Evolutionary conservation across 192 early-diverging fungal genomes (phyloP).

Genomic region (Rhizophagus prolifer): DNA sequence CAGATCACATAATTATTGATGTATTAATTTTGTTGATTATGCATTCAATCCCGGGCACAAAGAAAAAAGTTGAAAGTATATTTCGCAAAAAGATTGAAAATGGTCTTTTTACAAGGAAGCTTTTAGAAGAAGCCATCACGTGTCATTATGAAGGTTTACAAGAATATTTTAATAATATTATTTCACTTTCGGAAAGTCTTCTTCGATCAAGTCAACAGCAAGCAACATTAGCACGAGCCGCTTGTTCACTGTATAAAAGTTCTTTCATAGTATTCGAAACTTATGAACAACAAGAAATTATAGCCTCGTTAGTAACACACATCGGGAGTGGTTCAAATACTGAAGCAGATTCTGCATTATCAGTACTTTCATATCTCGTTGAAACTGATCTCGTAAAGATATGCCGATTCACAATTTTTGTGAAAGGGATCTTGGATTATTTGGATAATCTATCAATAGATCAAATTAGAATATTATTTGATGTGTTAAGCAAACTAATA

Average conservation of each 20-base stretch:
- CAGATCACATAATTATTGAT: constrained; percentile 50
- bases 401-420: constrained; percentile 62
- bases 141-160: constrained; percentile 46
- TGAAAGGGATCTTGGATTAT: constrained; percentile 74
- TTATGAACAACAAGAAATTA: constrained; percentile 76
- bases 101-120: constrained; percentile 41
- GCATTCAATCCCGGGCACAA: constrained; percentile 49
- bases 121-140: constrained; percentile 49
- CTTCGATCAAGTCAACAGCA: constrained; percentile 54
- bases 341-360: constrained; percentile 65
- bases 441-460: constrained; percentile 64
- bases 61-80: constrained; percentile 53
- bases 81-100: constrained; percentile 51
- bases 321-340: constrained; percentile 66
- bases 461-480: constrained; percentile 66
- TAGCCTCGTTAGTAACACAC: constrained; percentile 74
- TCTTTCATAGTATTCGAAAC: constrained; percentile 59
- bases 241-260: constrained; percentile 49
- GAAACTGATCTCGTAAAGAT: constrained; percentile 47
- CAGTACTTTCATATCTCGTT: constrained; percentile 55
- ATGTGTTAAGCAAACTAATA: constrained; percentile 63
- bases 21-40: constrained; percentile 52
- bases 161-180: constrained; percentile 45
- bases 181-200: constrained; percentile 61
- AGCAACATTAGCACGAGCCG: constrained; percentile 38